Evolutionary conservation across 352 stramenopile genomes (phyloP).

Genomic region (Phytophthora sp.): DNA sequence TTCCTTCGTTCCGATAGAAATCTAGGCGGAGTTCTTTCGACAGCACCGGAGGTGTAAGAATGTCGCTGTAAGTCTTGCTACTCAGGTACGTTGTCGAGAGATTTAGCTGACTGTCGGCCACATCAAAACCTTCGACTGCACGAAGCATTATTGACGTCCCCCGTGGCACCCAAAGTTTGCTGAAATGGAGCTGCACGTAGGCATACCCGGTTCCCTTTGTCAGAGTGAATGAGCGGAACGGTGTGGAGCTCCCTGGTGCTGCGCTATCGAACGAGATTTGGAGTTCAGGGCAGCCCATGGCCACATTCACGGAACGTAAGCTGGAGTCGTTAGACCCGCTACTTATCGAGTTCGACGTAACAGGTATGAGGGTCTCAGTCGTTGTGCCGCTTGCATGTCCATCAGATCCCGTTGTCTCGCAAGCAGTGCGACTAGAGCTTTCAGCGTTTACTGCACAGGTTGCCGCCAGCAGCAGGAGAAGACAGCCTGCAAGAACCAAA

Average conservation of each 20-base stretch:
- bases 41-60: slow-evolving; percentile 37
- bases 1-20: slow-evolving; percentile 47
- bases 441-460: neutral
- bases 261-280: slow-evolving; percentile 44
- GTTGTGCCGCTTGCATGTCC: neutral
- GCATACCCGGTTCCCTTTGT: slow-evolving; percentile 57
- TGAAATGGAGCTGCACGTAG: slow-evolving; percentile 55
- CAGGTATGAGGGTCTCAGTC: neutral
- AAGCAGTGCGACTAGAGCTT: neutral
- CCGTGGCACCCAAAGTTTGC: slow-evolving; percentile 45
- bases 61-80: slow-evolving; percentile 21
- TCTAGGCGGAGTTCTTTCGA: slow-evolving; percentile 63
- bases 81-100: slow-evolving; percentile 40
- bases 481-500: neutral
- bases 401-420: neutral
- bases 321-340: slow-evolving; percentile 1
- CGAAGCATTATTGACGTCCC: slow-evolving; percentile 48
- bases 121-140: slow-evolving; percentile 48
- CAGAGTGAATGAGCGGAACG: slow-evolving; percentile 52
- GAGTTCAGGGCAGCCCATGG: slow-evolving; percentile 58
- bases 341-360: neutral
- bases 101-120: slow-evolving; percentile 42
- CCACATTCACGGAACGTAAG: slow-evolving; percentile 24
- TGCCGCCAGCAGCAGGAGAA: neutral
- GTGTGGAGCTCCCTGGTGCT: slow-evolving; percentile 25